Base-by-base conservation (phyloP, 2,329 filamentous ascomycete species). In the Atkinsonella hypoxylon region DNA sequence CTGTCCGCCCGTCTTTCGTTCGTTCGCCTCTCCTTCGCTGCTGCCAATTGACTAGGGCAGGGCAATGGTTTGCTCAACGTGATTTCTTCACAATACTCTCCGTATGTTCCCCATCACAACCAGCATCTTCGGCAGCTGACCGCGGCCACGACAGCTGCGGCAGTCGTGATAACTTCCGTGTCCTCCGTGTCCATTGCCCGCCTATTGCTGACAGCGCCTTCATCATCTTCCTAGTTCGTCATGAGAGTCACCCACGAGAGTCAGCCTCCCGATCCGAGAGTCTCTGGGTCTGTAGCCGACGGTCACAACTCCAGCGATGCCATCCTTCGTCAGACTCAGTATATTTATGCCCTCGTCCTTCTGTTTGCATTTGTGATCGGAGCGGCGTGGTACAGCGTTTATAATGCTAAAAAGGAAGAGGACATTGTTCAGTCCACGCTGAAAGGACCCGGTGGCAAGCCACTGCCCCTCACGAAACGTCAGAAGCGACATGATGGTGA, bases 381-480 rank as follows among this genome's bases (percentile, higher is more conserved):
- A 50, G 73, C 75, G 43, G 73, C 72, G 34, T 68, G 73, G 54
- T 74, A 79, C 62, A 78, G 75, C 60, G 69, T 80, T 41, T 65
- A 74, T 61, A 73, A 70, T 51, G 71, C 75, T 31, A 72, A 70
- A 56, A 74, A 70, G 49, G 70, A 73, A 51, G 74, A 76, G 38
- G 69, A 73, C 55, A 61, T 71, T 36, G 62, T 71, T 20, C 64
- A 67, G 48, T 76, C 73, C 20, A 72, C 67, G 32, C 67, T 78
- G 56, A 82, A 76, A 49, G 90, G 90, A n/a, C 89, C 90, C 1
- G 90, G 88, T 51, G 91, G 90, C 57, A 90, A 94, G 65, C 89
- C 89, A 34, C 73, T 96, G 49, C 89, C 89, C n/a, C 64, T 73
- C 47, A 78, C 75, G 53, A 85, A 82, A 63, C 80, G 72, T 52